A percentile compares a stretch with the other conserved stretches of the same genome.
These are phyloP conservation scores for Sporodiniella umbellata DNA, from an alignment of 371 early-diverging fungal genomes.

Conservation along the genomic window DNA sequence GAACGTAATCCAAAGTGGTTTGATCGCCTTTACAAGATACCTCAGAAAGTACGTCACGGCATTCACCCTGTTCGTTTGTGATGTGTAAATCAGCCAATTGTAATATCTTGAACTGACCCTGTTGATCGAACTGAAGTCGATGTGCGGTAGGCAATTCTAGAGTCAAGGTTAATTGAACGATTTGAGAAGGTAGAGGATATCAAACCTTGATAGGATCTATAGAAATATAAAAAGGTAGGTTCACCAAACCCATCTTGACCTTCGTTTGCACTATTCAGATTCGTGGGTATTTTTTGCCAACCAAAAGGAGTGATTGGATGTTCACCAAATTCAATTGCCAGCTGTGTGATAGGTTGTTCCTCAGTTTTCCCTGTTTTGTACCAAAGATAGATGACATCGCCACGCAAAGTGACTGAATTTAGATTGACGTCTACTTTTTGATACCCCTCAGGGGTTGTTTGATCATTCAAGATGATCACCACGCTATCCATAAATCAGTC, in stretches of 20 bases:
- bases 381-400: slow-evolving; percentile 34
- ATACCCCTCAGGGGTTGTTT: slow-evolving; percentile 38
- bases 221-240: slow-evolving; percentile 27
- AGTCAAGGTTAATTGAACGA: no score
- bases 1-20: slow-evolving; percentile 42
- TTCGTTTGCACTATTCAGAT: slow-evolving; percentile 29
- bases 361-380: slow-evolving; percentile 24
- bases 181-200: no score
- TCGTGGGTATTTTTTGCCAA: slow-evolving; percentile 29
- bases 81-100: slow-evolving; percentile 57
- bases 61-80: slow-evolving; percentile 47
- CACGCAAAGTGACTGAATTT: slow-evolving; percentile 30
- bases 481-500: slow-evolving; percentile 12
- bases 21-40: slow-evolving; percentile 43
- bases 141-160: slow-evolving; percentile 21
- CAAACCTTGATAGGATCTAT: slow-evolving; percentile 30
- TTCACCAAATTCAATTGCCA: slow-evolving; percentile 35
- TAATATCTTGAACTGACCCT: slow-evolving; percentile 51
- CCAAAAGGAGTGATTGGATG: slow-evolving; percentile 26
- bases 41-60: slow-evolving; percentile 33
- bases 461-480: slow-evolving; percentile 30
- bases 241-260: slow-evolving; percentile 32
- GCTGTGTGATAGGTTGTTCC: slow-evolving; percentile 18
- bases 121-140: slow-evolving; percentile 31
- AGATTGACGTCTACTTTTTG: slow-evolving; percentile 31